Conservation (phyloP, 2,329 filamentous ascomycete genomes). For the Sporothrix dimorphospora region DNA sequence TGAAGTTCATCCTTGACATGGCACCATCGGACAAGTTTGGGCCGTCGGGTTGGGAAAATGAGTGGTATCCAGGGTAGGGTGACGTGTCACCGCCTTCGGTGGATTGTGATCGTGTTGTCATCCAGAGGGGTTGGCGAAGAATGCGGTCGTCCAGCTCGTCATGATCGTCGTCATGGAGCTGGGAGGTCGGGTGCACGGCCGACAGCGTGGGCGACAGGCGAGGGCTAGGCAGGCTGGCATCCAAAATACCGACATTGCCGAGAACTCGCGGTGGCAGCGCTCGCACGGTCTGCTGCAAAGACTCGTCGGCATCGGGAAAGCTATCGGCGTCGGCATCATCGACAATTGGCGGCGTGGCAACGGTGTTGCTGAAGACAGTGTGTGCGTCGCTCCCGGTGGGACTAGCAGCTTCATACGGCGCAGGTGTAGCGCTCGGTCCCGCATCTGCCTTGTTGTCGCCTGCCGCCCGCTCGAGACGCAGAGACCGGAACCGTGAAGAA, state of each 20-base stretch:
- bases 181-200: constrained; percentile 58
- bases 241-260: constrained; percentile 74
- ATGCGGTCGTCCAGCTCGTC: constrained; percentile 47
- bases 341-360: constrained; percentile 75
- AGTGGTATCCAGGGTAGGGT: constrained; percentile 24
- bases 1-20: constrained; percentile 52
- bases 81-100: constrained; percentile 40
- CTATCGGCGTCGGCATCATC: constrained; percentile 72
- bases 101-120: constrained; percentile 43
- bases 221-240: constrained; percentile 92
- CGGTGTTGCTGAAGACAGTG: constrained; percentile 64
- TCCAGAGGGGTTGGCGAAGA: constrained; percentile 40
- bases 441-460: constrained; percentile 50
- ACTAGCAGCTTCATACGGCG: constrained; percentile 54
- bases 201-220: constrained; percentile 90
- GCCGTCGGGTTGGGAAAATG: constrained; percentile 3
- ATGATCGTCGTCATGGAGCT: constrained; percentile 49
- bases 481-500: constrained; percentile 46
- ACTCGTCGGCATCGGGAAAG: constrained; percentile 56
- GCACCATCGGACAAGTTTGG: constrained; percentile 33
- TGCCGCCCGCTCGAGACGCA: constrained; percentile 46
- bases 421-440: constrained; percentile 45
- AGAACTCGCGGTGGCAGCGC: constrained; percentile 57
- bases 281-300: constrained; percentile 51
- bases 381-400: constrained; percentile 59